Conservation (phyloP, 257 asterid species). For the Przewalskia tangutica region DNA sequence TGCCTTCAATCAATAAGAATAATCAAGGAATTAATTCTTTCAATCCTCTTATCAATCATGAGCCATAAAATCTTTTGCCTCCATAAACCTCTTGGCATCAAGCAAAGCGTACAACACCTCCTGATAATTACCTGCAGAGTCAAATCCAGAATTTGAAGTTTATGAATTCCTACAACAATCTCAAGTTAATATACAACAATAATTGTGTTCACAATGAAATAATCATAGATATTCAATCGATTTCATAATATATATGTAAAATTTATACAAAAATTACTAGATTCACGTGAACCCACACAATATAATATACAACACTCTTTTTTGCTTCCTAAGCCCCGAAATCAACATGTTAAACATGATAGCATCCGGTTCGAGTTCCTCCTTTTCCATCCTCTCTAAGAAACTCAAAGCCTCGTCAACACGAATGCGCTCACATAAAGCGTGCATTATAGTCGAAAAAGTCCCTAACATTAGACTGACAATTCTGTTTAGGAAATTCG, state of each 20-base stretch:
- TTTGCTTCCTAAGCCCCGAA: constrained; percentile 55
- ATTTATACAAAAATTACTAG: too few relatives aligned
- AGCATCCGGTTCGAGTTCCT: constrained; percentile 55
- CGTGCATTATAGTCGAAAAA: constrained; percentile 70
- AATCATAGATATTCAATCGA: too few relatives aligned
- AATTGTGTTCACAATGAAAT: too few relatives aligned
- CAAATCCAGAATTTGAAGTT: too few relatives aligned
- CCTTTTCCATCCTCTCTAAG: constrained; percentile 59
- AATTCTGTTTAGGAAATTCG: constrained; percentile 67
- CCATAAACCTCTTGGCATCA: constrained; percentile 39
- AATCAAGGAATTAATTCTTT: too few relatives aligned
- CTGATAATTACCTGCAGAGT: constrained; percentile 51
- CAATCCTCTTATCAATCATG: constrained; percentile 43
- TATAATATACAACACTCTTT: constrained; percentile 36
- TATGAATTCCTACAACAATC: too few relatives aligned
- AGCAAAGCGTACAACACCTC: constrained; percentile 68
- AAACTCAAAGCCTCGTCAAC: constrained; percentile 48
- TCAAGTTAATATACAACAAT: too few relatives aligned
- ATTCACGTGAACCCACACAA: too few relatives aligned
- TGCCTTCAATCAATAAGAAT: too few relatives aligned
- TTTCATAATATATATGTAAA: too few relatives aligned
- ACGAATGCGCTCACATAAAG: constrained; percentile 38
- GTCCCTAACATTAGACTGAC: constrained; percentile 56
- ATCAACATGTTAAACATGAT: constrained; percentile 58
- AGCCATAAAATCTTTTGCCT: constrained; percentile 53